A percentile compares a stretch with the other conserved stretches of the same genome.
Conservation (phyloP, 805 yeast genomes). For the Wickerhamomyces subpelliculosus region DNA sequence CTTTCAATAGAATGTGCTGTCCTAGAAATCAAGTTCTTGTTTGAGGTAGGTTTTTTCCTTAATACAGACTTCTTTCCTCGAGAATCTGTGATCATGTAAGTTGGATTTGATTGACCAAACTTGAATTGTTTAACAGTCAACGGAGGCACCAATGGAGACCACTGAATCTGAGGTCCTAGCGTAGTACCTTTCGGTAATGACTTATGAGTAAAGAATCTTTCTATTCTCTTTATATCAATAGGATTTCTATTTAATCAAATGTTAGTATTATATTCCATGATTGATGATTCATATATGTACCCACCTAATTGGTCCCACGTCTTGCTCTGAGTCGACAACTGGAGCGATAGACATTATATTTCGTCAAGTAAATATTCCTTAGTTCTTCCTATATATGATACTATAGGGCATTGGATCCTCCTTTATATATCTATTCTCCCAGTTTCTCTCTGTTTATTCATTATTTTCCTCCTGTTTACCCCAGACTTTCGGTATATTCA, state of each 20-base stretch:
- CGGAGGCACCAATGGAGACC: constrained; percentile 24
- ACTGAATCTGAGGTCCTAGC: constrained; percentile 9
- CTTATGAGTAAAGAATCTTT: constrained; percentile 16
- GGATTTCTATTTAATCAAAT: constrained; percentile 16
- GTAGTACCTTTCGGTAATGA: constrained; percentile 6
- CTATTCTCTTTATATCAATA: constrained; percentile 20
- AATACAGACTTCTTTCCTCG: constrained; percentile 37
- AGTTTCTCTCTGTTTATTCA: too few species aligned
- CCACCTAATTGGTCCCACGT: constrained; percentile 19
- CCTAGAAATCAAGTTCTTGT: constrained; percentile 40
- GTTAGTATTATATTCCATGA: too few species aligned
- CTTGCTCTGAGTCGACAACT: constrained; percentile 20
- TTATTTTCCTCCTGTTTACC: too few species aligned
- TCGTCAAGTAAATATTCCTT: too few species aligned
- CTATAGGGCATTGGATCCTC: too few species aligned
- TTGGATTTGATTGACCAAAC: constrained; percentile 61
- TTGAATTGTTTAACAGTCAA: constrained; percentile 42
- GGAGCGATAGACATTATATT: constrained; percentile 2
- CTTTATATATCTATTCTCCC: too few species aligned
- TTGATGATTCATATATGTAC: too few species aligned
- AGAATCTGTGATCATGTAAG: constrained; percentile 41
- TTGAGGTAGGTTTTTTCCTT: constrained; percentile 49
- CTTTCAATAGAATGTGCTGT: constrained; percentile 60
- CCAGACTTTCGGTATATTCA: too few species aligned
- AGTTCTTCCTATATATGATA: too few species aligned